These are phyloP conservation scores for Blastobotrys mokoenaii DNA, from an alignment of 805 yeast species.

Conservation along the genomic window DNA sequence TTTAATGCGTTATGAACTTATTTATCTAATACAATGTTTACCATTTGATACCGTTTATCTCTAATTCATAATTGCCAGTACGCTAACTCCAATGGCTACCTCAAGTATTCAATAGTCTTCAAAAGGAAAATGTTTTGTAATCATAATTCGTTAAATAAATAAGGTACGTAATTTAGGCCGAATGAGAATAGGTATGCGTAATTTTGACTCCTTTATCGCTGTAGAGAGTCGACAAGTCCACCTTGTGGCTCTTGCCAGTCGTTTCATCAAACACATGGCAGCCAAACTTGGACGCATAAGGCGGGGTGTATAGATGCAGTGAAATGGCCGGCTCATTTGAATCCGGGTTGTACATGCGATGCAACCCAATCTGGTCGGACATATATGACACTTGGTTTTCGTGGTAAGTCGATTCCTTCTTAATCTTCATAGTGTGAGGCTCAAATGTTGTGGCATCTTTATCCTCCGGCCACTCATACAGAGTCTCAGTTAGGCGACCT, in stretches of 20 bases:
- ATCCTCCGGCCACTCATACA: constrained; percentile 42
- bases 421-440: constrained; percentile 14
- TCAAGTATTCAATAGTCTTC: not conserved
- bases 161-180: not conserved
- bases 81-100: not conserved
- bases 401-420: constrained; percentile 23
- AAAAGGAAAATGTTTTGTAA: not conserved
- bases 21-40: too few species aligned
- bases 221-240: constrained; percentile 50
- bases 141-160: not conserved
- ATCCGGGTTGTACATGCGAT: constrained; percentile 46
- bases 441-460: not conserved
- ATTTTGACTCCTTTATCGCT: constrained; percentile 46
- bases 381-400: constrained; percentile 51
- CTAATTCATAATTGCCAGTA: too few species aligned
- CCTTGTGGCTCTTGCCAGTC: constrained; percentile 44
- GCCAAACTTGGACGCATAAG: constrained; percentile 52
- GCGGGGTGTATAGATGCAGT: constrained; percentile 69
- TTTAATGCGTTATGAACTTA: not conserved
- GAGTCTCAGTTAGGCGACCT: constrained; percentile 50
- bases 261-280: constrained; percentile 37
- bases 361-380: constrained; percentile 57
- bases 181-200: not conserved
- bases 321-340: constrained; percentile 44
- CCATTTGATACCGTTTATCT: too few species aligned